Base-by-base conservation (phyloP, 805 yeast species). In the Clavispora carvajalis region DNA sequence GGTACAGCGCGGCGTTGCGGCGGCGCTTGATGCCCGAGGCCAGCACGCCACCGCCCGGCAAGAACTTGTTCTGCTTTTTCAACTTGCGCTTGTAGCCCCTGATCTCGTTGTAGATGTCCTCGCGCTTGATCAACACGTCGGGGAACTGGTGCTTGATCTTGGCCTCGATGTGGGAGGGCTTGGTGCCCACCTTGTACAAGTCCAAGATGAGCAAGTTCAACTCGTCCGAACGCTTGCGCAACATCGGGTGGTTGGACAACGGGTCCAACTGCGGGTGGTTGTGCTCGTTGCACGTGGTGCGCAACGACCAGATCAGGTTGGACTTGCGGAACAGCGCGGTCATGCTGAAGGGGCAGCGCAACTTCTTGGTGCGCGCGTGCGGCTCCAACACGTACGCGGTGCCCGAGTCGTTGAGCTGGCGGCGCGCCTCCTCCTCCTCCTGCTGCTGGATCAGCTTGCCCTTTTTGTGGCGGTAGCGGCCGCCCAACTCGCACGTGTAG, bases 231-330 rank as follows among this genome's bases (percentile, higher is more conserved):
- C 80, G 56, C 55, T 76, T 76, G 46, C 80, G 63, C 45, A 76
- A 62, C 78, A 76, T 74, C 13, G 81, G 81, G 54, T 75, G 77
- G 54, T 71, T 74, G 13, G 71, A 63, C 41, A 75, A 61, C 7
- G 81, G 80, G 49, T 74, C 79, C 46, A 76, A 63, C 51, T 74
- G 77, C 17, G 79, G 78, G 53, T 76, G 81, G 53, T 76, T 76
- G 57, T 76, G 81, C 51, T 74, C 77, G 55, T 74, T 74, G 48
- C 78, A 72, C 9, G 77, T 73, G 11, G 76, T 74, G 40, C 70
- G 68, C 36, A 76, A 59, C 16, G 75, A 71, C 81, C 81, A 76
- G 30, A 63, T 66, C 39, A 69, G 67, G 39, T 67, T 70, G 36
- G 69, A 64, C 50, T 76, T 76, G 22, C 76, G 72, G 52, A 57